Conservation (phyloP, 2,329 filamentous ascomycete species). For the Pseudogymnoascus sp. region DNA sequence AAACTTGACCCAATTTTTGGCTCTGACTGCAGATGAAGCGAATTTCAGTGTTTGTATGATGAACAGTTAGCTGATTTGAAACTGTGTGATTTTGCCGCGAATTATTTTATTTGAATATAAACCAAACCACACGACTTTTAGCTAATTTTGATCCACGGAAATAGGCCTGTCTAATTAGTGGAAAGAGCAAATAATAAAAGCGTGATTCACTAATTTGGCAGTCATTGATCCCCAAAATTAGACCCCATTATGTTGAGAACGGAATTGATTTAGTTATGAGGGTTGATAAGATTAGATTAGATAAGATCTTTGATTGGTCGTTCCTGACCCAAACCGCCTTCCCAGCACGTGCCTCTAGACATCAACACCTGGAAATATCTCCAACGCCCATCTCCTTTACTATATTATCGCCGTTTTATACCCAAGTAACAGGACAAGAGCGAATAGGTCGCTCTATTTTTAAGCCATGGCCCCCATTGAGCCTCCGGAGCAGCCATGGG, state of each 20-base stretch:
- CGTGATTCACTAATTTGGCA: background rate
- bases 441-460: background rate
- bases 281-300: background rate
- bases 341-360: background rate
- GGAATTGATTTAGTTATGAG: background rate
- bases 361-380: background rate
- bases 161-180: too few species aligned
- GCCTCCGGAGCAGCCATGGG: slow-evolving; percentile 37
- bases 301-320: background rate
- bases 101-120: background rate
- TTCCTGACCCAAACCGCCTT: background rate
- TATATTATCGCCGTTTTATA: background rate
- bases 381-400: background rate
- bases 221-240: background rate
- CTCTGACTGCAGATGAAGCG: background rate
- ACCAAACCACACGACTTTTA: background rate
- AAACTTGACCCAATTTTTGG: background rate
- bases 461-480: background rate
- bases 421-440: background rate
- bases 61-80: background rate
- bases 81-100: background rate
- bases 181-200: background rate
- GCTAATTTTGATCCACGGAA: background rate
- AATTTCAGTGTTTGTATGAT: background rate
- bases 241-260: background rate